A percentile compares a stretch with the other conserved stretches of the same genome.
These are phyloP conservation scores for Botrytis paeoniae DNA, from an alignment of 2,329 filamentous ascomycete species.

Conservation along the genomic window DNA sequence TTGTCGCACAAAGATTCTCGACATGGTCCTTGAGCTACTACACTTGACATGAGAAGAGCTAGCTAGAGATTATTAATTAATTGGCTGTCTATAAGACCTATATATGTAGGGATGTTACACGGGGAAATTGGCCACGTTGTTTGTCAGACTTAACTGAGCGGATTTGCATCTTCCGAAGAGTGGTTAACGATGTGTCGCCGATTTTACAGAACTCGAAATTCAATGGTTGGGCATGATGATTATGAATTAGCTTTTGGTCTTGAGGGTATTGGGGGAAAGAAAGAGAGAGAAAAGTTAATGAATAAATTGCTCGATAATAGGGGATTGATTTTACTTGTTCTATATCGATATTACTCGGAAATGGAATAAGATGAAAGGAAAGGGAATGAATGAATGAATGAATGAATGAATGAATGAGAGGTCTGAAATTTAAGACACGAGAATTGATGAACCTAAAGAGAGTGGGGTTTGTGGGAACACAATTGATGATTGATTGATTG, in stretches of 20 bases:
- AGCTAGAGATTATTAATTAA: neutral
- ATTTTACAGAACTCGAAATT: neutral
- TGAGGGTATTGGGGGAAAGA: neutral
- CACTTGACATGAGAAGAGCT: neutral
- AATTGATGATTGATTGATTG: neutral
- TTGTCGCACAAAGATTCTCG: neutral
- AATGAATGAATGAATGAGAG: no score
- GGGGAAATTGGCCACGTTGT: neutral
- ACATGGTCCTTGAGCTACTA: conserved; percentile 4
- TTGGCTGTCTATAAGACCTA: neutral
- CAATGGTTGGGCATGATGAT: neutral
- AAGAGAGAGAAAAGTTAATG: neutral
- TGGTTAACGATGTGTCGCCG: neutral
- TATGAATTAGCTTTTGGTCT: neutral
- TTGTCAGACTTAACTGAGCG: neutral
- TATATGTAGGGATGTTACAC: neutral
- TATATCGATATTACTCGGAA: neutral
- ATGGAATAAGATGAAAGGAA: neutral
- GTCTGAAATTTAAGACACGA: neutral
- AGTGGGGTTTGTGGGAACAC: neutral
- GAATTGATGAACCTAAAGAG: neutral
- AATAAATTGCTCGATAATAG: neutral
- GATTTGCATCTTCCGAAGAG: neutral
- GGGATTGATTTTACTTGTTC: neutral
- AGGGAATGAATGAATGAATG: neutral